Base-by-base conservation (phyloP, 148 eudicot species). In the Chenopodium suecicum region DNA sequence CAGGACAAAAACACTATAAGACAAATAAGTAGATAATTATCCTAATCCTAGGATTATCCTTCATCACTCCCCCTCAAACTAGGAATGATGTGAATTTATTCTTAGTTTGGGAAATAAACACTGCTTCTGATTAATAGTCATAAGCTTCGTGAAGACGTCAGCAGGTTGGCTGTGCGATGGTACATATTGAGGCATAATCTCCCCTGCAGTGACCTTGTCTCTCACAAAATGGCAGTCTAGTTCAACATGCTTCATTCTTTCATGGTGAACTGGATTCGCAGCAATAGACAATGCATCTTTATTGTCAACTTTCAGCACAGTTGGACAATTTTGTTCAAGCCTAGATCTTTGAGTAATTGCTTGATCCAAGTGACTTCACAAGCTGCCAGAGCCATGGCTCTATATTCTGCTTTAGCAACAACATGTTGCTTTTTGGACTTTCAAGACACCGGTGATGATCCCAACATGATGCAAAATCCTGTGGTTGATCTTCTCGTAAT, bases 291-390 rank as follows among this genome's bases (percentile, higher is more conserved):
- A 12, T n/a, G 48, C 74, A 7, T 11, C 50, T 34, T 70, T 17
- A 11, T 70, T 70, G n/a, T 70, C 74, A 37, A 4, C 34, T 17
- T 70, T 70, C 1, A 70, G 48, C 12, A 20, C 10, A 9, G 20
- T 0, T 3, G 37, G 37, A 3, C 10, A 11, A 70, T 1, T 13
- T 70, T 13, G n/a, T 70, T 70, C 1, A 70, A 19, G 3, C 74
- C 74, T 9, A 70, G 25, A 11, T 70, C 74, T 2, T 34, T 34
- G 8, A 70, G 74, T 2, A 70, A 9, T 4, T 32, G 2, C 1
- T 2, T 10, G 19, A 70, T 1, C 74, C 74, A 70, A 12, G 74
- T 70, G 20, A 70, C 74, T 34, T 70, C 74, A 70, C 74, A 70
- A 2, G 22, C 10, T 12, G 74, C 37, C 22, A 70, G 37, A 12